Conservation (phyloP, 1,139 yeast species). For the Arxiozyma slooffiae region DNA sequence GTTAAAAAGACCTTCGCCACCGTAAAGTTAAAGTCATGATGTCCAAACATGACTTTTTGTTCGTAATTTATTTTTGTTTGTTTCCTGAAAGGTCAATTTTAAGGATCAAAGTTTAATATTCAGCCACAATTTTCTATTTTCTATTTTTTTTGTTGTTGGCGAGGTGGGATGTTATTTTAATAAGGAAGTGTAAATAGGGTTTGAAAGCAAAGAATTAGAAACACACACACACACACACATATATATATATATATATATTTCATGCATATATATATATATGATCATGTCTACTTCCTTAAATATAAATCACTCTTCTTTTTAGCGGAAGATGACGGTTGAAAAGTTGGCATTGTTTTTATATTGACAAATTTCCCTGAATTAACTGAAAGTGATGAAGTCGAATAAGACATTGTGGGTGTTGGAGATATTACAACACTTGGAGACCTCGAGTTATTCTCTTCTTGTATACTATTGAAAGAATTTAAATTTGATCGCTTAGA, state of each 20-base stretch:
- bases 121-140: too few species aligned
- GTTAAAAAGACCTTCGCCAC: too few species aligned
- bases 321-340: constrained; percentile 24
- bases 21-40: too few species aligned
- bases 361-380: neutral
- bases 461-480: neutral
- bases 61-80: too few species aligned
- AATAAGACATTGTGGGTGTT: neutral
- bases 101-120: too few species aligned
- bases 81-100: too few species aligned
- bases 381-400: neutral
- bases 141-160: too few species aligned
- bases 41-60: too few species aligned
- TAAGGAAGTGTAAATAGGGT: neutral
- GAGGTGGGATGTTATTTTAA: too few species aligned
- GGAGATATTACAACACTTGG: neutral
- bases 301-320: constrained; percentile 20
- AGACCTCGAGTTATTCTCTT: neutral
- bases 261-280: neutral
- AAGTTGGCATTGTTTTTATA: neutral
- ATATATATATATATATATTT: too few species aligned
- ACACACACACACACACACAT: too few species aligned
- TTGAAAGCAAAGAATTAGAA: neutral
- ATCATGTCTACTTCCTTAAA: neutral
- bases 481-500: neutral